These are phyloP conservation scores for Colletotrichum sublineola DNA, from an alignment of 2,329 filamentous ascomycete species.

Conservation along the genomic window DNA sequence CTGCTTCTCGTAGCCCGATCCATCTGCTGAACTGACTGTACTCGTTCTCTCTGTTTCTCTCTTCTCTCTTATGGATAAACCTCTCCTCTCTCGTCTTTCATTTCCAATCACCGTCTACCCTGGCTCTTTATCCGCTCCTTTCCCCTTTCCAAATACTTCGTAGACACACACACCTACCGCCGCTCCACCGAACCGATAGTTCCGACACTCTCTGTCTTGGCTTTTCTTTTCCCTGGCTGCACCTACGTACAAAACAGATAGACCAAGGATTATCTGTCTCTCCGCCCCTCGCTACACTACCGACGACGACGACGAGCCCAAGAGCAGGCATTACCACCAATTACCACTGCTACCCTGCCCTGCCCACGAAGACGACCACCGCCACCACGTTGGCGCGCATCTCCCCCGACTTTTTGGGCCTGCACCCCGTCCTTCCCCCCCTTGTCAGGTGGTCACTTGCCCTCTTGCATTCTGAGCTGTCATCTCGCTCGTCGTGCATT, in stretches of 20 bases:
- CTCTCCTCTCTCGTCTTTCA: not conserved
- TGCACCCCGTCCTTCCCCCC: slow-evolving; percentile 10
- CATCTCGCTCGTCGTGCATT: slow-evolving; percentile 15
- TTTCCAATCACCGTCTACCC: slow-evolving; percentile 10
- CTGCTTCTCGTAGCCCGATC: not conserved
- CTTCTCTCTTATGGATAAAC: not conserved
- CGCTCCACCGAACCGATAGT: slow-evolving; percentile 17
- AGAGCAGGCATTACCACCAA: slow-evolving; percentile 37
- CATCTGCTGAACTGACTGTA: not conserved
- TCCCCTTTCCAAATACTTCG: not conserved
- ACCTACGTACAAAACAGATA: not conserved
- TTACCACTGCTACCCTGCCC: slow-evolving; percentile 6
- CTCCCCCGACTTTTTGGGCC: slow-evolving; percentile 26
- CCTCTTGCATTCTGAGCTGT: slow-evolving; percentile 33
- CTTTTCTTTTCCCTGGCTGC: slow-evolving; percentile 10
- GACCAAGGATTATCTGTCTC: not conserved
- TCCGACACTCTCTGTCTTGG: slow-evolving; percentile 12
- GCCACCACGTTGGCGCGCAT: slow-evolving; percentile 21
- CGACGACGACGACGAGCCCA: not conserved
- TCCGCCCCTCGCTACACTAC: slow-evolving; percentile 6
- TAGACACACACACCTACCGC: not conserved
- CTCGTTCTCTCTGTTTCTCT: not conserved
- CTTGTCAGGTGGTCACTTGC: slow-evolving; percentile 24
- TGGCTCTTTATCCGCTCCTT: slow-evolving; percentile 18
- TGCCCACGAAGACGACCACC: slow-evolving; percentile 1